phyloP scores from a whole-genome alignment of 352 stramenopile species.

The Globisporangium nagaii region DNA sequence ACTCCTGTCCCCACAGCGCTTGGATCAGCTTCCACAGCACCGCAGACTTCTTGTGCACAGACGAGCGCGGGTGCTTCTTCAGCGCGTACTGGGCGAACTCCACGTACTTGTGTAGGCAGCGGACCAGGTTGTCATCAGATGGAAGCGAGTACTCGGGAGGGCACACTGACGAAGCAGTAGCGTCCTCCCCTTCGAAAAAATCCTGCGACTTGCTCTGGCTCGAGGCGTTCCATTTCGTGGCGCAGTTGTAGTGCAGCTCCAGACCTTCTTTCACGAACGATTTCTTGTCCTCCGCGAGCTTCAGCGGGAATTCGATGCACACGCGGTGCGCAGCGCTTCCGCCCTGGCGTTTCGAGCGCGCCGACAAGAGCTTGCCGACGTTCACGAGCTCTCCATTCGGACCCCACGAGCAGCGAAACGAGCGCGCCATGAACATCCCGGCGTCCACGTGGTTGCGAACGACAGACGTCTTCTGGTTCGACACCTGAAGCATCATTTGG shows the following conservation, averaged over 20 bases:
- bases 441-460: constrained; percentile 55
- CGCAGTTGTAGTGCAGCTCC: constrained; percentile 52
- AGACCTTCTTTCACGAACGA: constrained; percentile 42
- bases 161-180: constrained; percentile 13
- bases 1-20: constrained; percentile 74
- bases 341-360: constrained; percentile 11
- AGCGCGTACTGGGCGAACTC: constrained; percentile 26
- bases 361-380: constrained; percentile 36
- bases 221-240: constrained; percentile 14
- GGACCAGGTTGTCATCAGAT: constrained; percentile 39
- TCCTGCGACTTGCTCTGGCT: constrained; percentile 5
- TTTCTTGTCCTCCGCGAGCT: constrained; percentile 27
- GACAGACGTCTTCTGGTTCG: constrained; percentile 23
- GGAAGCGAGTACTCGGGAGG: constrained; percentile 42
- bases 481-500: constrained; percentile 52
- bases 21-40: constrained; percentile 71
- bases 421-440: constrained; percentile 71
- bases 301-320: constrained; percentile 51
- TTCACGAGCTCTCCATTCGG: constrained; percentile 74
- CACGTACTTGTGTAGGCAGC: constrained; percentile 59
- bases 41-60: constrained; percentile 11
- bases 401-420: constrained; percentile 79
- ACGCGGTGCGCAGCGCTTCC: constrained; percentile 22
- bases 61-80: constrained; percentile 17
- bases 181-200: constrained; percentile 21